Evolutionary conservation across 345 rosid genomes (phyloP), one percentile per base, ranked within the genome.

Genomic region (Gossypium australe): DNA sequence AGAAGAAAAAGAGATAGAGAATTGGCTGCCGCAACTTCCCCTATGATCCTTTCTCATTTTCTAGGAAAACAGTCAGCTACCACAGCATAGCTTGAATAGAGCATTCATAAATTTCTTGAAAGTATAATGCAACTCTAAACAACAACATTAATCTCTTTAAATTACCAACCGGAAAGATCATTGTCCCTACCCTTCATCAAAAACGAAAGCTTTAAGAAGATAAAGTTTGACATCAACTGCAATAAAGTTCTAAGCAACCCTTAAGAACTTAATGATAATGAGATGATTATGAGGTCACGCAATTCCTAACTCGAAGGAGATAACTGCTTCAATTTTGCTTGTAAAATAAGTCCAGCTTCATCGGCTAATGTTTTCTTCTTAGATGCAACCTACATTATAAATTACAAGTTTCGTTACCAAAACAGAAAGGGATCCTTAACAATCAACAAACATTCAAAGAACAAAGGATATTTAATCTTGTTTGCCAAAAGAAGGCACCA

Each of bases 331-430:
- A 93, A 57, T 78, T 90, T 93, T 18, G 89, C 76, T 77, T 93
- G 97, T 72, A 93, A 84, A 51, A 90, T 74, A 67, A 82, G 87
- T 24, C 89, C 89, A 20, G 93, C 97, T 83, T 95, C 99, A 79
- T 93, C 97, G 58, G 96, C 91, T 52, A 91, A 72, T 13, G 70
- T 86, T 86, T 92, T 93, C 98, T 95, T 95, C 75, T 91, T 91
- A 2, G 97, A 79, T 20, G 97, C 94, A 69, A 95, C 92, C 99
- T 95, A 88, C 83, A 75, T 72, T 75, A 45, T 77, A 48, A 8
- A 75, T 48, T 76, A 75, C 45, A 74, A 29, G 18, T 49, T 47
- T 14, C 24, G 3, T 24, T 20, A 44, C 55, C 8, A 43, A 64
- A 38, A 18, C 2, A 25, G 38, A 18, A 34, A 11, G 63, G 0